phyloP scores from a whole-genome alignment of 1,284 basidiomycete genomes.

The Leucoagaricus sp. region DNA sequence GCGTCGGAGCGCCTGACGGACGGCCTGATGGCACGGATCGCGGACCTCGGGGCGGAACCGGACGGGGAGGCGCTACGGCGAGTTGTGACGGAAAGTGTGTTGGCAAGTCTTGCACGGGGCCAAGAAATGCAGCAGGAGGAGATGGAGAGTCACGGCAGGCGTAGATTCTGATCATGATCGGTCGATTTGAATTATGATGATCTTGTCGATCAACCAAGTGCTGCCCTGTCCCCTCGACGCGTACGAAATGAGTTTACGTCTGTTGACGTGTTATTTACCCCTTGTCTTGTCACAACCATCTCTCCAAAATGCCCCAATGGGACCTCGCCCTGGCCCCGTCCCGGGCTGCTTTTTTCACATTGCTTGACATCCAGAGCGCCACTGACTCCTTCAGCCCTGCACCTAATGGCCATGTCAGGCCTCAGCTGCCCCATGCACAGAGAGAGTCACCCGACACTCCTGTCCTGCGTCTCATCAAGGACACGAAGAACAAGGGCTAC shows the following conservation, averaged over 20 bases:
- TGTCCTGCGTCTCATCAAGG: conserved; percentile 48
- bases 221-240: background rate
- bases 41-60: conserved; percentile 57
- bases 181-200: background rate
- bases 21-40: conserved; percentile 64
- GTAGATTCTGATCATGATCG: conserved; percentile 8
- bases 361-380: conserved; percentile 27
- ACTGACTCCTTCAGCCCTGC: conserved; percentile 11
- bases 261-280: conserved; percentile 5
- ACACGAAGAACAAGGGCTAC: conserved; percentile 60
- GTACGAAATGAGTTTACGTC: conserved; percentile 11
- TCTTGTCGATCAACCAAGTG: conserved; percentile 4
- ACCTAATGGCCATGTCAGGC: background rate
- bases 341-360: conserved; percentile 31
- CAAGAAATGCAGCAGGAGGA: conserved; percentile 42
- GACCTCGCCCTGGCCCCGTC: conserved; percentile 24
- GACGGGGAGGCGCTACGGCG: conserved; percentile 56
- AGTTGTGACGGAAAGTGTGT: conserved; percentile 59
- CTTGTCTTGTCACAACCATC: background rate
- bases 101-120: conserved; percentile 61
- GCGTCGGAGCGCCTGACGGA: conserved; percentile 73
- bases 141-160: conserved; percentile 16
- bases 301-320: conserved; percentile 22
- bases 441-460: conserved; percentile 38
- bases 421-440: conserved; percentile 3